A percentile compares a stretch with the other conserved stretches of the same genome.
Evolutionary conservation across 163 green algal species (phyloP).

Genomic region (Scenedesmus sp.): DNA sequence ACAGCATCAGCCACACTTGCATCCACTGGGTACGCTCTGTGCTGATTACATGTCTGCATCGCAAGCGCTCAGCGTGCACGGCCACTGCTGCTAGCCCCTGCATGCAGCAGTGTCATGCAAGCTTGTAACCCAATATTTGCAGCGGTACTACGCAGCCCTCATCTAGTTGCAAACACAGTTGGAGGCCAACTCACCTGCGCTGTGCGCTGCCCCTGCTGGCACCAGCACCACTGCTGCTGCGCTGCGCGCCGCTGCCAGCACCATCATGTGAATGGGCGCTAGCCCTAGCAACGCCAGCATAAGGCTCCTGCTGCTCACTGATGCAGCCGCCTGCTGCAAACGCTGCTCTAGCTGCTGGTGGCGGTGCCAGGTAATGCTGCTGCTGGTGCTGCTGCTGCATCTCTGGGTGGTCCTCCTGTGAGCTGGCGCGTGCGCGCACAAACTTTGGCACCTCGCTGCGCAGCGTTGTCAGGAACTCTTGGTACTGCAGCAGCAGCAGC

Average conservation of each 20-base stretch:
- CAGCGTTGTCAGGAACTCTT: slow-evolving; percentile 65
- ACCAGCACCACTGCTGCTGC: neutral
- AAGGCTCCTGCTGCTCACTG: neutral
- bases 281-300: neutral
- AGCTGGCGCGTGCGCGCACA: neutral
- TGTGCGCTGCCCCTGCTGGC: neutral
- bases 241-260: neutral
- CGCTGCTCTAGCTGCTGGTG: slow-evolving; percentile 39
- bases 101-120: too few relatives aligned
- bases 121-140: too few relatives aligned
- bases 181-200: neutral
- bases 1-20: neutral
- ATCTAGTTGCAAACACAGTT: too few relatives aligned
- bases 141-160: too few relatives aligned
- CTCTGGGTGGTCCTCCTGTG: neutral
- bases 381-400: neutral
- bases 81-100: too few relatives aligned
- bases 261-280: neutral
- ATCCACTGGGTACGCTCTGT: neutral
- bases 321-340: neutral
- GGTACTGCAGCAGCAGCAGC: slow-evolving; percentile 54
- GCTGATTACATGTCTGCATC: neutral
- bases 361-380: neutral
- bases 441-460: slow-evolving; percentile 33
- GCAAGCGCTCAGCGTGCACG: neutral